Conservation (phyloP, 176 grass and related monocot genomes). For the Thinopyrum elongatum region DNA sequence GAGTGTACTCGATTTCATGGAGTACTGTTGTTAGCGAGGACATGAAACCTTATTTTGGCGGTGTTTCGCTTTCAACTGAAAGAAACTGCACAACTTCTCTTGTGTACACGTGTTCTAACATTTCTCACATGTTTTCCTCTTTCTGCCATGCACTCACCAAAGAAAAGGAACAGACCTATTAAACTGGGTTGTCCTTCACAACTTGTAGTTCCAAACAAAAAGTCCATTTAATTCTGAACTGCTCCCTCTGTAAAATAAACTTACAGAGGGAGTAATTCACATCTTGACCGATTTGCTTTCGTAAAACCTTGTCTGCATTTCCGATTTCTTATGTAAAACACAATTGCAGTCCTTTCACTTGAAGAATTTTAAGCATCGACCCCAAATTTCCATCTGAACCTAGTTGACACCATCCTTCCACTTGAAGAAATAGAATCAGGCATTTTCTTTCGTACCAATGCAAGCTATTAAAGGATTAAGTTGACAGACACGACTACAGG, state of each 20-base stretch:
- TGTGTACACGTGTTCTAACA: background rate
- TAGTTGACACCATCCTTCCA: background rate
- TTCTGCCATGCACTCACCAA: background rate
- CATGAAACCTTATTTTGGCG: background rate
- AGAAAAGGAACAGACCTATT: background rate
- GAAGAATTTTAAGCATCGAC: no score
- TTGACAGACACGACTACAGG: background rate
- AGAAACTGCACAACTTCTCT: background rate
- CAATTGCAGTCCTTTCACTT: background rate
- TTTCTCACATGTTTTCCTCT: background rate
- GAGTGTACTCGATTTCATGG: background rate
- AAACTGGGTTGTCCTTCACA: background rate
- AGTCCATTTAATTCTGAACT: background rate
- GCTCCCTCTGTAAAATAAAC: no score
- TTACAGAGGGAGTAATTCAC: background rate
- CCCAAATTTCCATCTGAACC: no score
- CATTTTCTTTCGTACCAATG: background rate
- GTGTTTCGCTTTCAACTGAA: background rate
- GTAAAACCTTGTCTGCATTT: background rate
- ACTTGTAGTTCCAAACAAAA: background rate
- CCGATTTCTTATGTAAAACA: background rate
- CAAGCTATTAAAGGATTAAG: constrained; percentile 19
- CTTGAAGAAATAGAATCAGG: background rate
- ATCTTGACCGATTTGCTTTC: background rate
- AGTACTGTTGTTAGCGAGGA: background rate